A percentile compares a stretch with the other conserved stretches of the same genome.
Evolutionary conservation across 2,329 filamentous ascomycete genomes (phyloP).

Genomic region (Claviceps maximensis): DNA sequence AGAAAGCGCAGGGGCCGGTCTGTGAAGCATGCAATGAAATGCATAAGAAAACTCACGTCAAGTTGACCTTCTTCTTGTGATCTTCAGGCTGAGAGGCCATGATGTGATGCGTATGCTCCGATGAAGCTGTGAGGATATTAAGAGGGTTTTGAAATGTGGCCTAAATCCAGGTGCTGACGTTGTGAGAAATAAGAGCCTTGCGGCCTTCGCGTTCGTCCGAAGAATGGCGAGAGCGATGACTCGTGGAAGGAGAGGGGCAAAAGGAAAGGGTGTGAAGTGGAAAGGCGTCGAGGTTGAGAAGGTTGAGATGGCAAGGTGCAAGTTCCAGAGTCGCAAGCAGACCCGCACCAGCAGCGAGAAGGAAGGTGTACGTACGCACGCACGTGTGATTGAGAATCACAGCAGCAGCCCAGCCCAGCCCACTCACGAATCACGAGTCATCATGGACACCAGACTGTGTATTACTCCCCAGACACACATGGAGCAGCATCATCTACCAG

Average conservation of each 20-base stretch:
- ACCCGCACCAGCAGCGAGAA: not conserved
- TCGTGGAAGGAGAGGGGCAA: not conserved
- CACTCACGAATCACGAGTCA: not conserved
- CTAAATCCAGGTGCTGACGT: constrained; percentile 4
- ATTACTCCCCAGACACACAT: constrained; percentile 8
- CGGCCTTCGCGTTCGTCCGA: not conserved
- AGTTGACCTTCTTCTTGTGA: constrained; percentile 71
- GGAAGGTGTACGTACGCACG: not conserved
- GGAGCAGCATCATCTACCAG: not conserved
- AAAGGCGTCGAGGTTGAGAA: constrained; percentile 9
- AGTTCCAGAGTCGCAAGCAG: constrained; percentile 1
- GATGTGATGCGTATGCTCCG: constrained; percentile 26
- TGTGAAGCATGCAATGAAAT: not conserved
- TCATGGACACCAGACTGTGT: not conserved
- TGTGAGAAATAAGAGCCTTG: not conserved
- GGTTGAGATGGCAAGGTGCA: constrained; percentile 12
- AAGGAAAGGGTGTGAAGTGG: constrained; percentile 4
- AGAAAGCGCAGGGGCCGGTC: not conserved
- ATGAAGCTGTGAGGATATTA: constrained; percentile 14
- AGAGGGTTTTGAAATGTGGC: constrained; percentile 13
- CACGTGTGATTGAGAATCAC: not conserved
- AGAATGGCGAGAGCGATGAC: constrained; percentile 4
- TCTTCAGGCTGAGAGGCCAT: constrained; percentile 60
- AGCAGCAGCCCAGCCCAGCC: not conserved
- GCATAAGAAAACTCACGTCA: constrained; percentile 50